These are phyloP conservation scores for Begonia masoniana DNA, from an alignment of 306 rosid species.

Conservation along the genomic window DNA sequence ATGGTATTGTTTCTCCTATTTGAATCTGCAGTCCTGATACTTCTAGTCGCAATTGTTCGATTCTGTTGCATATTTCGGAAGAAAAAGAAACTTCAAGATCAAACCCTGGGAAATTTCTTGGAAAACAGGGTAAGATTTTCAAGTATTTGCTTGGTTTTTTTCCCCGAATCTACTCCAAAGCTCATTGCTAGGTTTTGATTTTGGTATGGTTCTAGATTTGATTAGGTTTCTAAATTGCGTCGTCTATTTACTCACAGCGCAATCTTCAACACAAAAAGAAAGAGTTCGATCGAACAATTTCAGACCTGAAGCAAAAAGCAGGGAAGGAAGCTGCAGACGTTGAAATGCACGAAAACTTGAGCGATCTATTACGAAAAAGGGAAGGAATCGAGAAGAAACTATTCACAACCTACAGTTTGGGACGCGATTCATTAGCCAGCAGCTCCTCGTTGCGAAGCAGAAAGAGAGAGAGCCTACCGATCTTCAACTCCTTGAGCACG, in stretches of 20 bases:
- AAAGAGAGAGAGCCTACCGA: conserved; percentile 21
- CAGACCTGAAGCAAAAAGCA: conserved; percentile 38
- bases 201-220: not conserved
- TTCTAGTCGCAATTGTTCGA: conserved; percentile 37
- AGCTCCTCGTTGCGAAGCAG: conserved; percentile 30
- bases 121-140: conserved; percentile 45
- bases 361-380: conserved; percentile 28
- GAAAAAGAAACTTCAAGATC: conserved; percentile 52
- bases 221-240: not conserved
- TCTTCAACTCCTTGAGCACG: conserved; percentile 31
- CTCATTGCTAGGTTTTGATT: not conserved
- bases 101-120: conserved; percentile 50
- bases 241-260: conserved; percentile 24
- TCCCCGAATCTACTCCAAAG: not conserved
- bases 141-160: not conserved
- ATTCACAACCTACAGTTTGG: conserved; percentile 51
- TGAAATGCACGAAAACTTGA: conserved; percentile 27
- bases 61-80: conserved; percentile 64
- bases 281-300: conserved; percentile 36
- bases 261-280: conserved; percentile 53
- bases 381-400: conserved; percentile 50
- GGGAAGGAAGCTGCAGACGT: conserved; percentile 22
- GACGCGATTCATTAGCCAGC: conserved; percentile 26
- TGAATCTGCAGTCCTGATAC: conserved; percentile 32
- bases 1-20: conserved; percentile 46